Percentiles rank a stretch among this genome's conserved stretches.
phyloP scores from a whole-genome alignment of 164 flowering plant species.

The Vitis labrusca region DNA sequence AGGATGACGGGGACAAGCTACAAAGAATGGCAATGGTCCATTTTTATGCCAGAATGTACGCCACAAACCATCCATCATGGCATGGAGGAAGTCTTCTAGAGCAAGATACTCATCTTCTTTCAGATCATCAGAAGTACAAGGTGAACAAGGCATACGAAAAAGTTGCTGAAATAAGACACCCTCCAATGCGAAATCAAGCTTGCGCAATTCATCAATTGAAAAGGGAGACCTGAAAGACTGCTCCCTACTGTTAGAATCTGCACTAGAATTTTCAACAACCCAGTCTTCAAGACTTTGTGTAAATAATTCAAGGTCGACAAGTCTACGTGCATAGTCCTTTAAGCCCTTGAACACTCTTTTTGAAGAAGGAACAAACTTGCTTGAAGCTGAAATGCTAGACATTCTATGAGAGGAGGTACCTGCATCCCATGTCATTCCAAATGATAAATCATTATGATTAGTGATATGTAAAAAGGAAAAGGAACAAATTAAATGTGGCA shows the following conservation, averaged over 20 bases:
- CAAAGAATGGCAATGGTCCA: constrained; percentile 54
- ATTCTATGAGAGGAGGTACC: constrained; percentile 42
- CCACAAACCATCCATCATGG: constrained; percentile 55
- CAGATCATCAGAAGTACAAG: constrained; percentile 29
- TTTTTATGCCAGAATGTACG: constrained; percentile 62
- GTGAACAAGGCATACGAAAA: constrained; percentile 57
- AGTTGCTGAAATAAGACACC: constrained; percentile 64
- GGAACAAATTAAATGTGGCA: background rate
- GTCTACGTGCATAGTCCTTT: constrained; percentile 49
- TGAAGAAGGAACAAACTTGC: constrained; percentile 53
- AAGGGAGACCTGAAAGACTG: constrained; percentile 51
- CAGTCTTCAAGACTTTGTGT: constrained; percentile 52
- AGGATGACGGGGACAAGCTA: constrained; percentile 53
- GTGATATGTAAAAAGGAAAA: background rate
- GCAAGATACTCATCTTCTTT: constrained; percentile 56
- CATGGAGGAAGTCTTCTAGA: constrained; percentile 63
- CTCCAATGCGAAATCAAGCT: constrained; percentile 68
- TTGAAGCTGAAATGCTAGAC: constrained; percentile 47
- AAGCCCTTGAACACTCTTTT: constrained; percentile 52
- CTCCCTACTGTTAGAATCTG: constrained; percentile 26
- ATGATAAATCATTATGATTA: background rate
- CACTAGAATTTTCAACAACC: constrained; percentile 40
- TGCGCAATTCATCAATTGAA: constrained; percentile 46
- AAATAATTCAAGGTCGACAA: constrained; percentile 49
- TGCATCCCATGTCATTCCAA: constrained; percentile 22